phyloP scores from a whole-genome alignment of 1,284 basidiomycete genomes.

The Moesziomyces sp. region DNA sequence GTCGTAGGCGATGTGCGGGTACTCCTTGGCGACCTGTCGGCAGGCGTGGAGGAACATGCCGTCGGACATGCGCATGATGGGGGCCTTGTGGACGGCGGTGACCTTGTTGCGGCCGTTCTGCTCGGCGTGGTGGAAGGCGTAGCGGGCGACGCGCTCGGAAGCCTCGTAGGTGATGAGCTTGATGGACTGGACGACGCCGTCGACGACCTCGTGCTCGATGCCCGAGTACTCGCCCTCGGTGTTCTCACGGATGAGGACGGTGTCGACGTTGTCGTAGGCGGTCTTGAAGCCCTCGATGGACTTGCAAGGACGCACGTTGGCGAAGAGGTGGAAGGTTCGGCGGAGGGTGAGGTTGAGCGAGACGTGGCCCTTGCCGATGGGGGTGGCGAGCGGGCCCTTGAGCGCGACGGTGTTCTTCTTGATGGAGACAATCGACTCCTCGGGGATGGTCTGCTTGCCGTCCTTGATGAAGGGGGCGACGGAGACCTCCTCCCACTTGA shows the following conservation, averaged over 20 bases:
- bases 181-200: slow-evolving; percentile 99
- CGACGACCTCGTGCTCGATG: slow-evolving; percentile 96
- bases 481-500: slow-evolving; percentile 94
- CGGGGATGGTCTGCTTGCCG: slow-evolving; percentile 97
- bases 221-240: slow-evolving; percentile 99
- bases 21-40: slow-evolving; percentile 94
- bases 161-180: slow-evolving; percentile 99
- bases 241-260: slow-evolving; percentile 98
- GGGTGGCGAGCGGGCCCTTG: slow-evolving; percentile 77
- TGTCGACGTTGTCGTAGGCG: slow-evolving; percentile 97
- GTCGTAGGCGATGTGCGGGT: slow-evolving; percentile 91
- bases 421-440: slow-evolving; percentile 87
- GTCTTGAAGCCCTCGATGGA: slow-evolving; percentile 98
- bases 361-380: slow-evolving; percentile 98
- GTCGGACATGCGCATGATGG: slow-evolving; percentile 99
- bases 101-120: slow-evolving; percentile 88
- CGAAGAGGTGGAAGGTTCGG: slow-evolving; percentile 96
- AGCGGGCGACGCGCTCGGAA: slow-evolving; percentile 96
- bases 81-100: slow-evolving; percentile 99
- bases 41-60: slow-evolving; percentile 99
- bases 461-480: slow-evolving; percentile 87
- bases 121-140: slow-evolving; percentile 97
- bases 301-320: slow-evolving; percentile 95
- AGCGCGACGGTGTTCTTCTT: slow-evolving; percentile 97
- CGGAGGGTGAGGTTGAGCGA: slow-evolving; percentile 97